Percentiles rank a stretch among this genome's conserved stretches.
phyloP scores from a whole-genome alignment of 2,329 filamentous ascomycete genomes.

The Aspergillus intermedius region DNA sequence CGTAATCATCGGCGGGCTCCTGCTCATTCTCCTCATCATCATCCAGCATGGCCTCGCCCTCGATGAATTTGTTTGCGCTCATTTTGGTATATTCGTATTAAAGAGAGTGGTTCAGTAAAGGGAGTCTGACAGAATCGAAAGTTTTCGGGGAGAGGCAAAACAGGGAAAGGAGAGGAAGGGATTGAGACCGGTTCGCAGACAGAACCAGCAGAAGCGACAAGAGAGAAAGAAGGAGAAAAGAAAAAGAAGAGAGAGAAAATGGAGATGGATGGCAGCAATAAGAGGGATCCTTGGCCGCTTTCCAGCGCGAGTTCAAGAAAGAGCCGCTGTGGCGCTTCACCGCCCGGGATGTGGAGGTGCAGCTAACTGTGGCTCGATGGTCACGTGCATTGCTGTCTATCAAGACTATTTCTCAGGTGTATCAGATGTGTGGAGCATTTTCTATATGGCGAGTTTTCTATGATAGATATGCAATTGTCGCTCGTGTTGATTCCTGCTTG shows the following conservation, averaged over 20 bases:
- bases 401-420: neutral
- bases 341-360: neutral
- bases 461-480: no score
- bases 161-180: neutral
- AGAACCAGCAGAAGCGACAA: no score
- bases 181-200: neutral
- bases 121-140: neutral
- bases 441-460: no score
- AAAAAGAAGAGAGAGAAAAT: neutral
- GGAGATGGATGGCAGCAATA: neutral
- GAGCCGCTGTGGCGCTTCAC: neutral
- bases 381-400: neutral
- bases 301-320: neutral
- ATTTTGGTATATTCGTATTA: slow-evolving; percentile 38
- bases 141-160: slow-evolving; percentile 1
- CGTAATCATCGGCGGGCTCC: slow-evolving; percentile 68
- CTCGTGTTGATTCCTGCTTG: no score
- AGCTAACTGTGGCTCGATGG: neutral
- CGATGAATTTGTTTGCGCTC: slow-evolving; percentile 63
- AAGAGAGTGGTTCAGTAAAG: neutral
- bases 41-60: slow-evolving; percentile 78
- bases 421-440: no score
- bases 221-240: neutral
- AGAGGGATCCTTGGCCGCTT: neutral
- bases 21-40: slow-evolving; percentile 82